A percentile compares a stretch with the other conserved stretches of the same genome.
phyloP scores from a whole-genome alignment of 2,329 filamentous ascomycete species.

The Fusarium austroafricanum region DNA sequence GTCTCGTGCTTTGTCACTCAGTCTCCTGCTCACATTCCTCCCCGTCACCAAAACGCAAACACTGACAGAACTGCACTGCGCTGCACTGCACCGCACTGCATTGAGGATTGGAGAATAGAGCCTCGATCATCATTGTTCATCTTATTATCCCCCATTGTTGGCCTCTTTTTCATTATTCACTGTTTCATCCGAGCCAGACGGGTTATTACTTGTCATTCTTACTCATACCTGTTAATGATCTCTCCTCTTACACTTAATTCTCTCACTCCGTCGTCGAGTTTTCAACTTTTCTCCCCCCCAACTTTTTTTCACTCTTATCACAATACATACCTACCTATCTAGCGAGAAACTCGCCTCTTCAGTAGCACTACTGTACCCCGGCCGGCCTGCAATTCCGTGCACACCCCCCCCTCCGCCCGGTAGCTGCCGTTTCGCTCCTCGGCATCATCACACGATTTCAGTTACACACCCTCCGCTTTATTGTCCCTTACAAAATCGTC shows the following conservation, averaged over 20 bases:
- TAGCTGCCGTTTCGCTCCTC: conserved; percentile 47
- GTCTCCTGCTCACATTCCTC: not conserved
- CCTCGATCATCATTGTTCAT: conserved; percentile 28
- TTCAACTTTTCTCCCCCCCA: not conserved
- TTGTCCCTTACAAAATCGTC: conserved; percentile 37
- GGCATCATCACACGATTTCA: conserved; percentile 51
- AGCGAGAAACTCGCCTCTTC: not conserved
- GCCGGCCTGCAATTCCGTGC: conserved; percentile 43
- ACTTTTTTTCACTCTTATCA: conserved; percentile 15
- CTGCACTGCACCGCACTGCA: conserved; percentile 6
- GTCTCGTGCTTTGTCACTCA: conserved; percentile 4
- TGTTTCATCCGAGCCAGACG: conserved; percentile 9
- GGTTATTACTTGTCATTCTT: conserved; percentile 1
- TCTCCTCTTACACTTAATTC: conserved; percentile 6
- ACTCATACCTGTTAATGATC: conserved; percentile 14
- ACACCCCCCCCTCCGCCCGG: conserved; percentile 45
- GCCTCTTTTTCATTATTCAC: conserved; percentile 2
- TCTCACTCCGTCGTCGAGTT: not conserved
- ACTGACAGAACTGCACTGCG: not conserved
- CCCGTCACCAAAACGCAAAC: conserved; percentile 2
- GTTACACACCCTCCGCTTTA: conserved; percentile 49
- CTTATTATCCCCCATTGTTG: conserved; percentile 13
- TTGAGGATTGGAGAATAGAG: conserved; percentile 18
- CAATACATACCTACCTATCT: not conserved
- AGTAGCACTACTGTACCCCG: conserved; percentile 36